Conservation (phyloP, 768 basidiomycete species). For the Obba rivulosa region DNA sequence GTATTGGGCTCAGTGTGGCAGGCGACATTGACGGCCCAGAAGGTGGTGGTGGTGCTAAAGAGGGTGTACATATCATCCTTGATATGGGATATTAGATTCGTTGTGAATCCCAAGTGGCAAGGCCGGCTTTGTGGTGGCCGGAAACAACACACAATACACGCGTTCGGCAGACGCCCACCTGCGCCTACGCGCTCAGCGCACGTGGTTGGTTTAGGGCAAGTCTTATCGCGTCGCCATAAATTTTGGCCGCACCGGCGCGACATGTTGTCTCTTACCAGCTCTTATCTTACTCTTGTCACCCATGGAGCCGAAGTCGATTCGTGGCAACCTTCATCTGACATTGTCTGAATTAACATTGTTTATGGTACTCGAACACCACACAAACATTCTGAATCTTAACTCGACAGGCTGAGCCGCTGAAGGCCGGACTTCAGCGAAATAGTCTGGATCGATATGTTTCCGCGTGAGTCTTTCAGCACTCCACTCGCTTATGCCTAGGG, state of each 20-base stretch:
- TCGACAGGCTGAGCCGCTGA: no score
- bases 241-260: neutral
- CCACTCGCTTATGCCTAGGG: conserved; percentile 76
- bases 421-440: no score
- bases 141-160: no score
- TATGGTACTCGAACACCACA: no score
- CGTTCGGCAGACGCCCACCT: neutral
- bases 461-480: neutral
- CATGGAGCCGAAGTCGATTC: no score
- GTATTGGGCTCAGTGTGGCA: neutral
- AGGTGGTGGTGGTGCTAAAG: conserved; percentile 3
- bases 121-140: neutral
- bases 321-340: no score
- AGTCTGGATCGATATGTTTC: neutral
- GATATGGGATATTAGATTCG: neutral
- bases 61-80: conserved; percentile 7
- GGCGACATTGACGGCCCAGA: neutral
- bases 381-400: no score
- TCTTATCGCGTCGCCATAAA: neutral
- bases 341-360: no score
- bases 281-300: no score
- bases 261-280: no score
- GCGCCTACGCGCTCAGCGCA: conserved; percentile 2
- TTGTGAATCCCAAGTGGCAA: neutral
- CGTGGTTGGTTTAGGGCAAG: conserved; percentile 10